Evolutionary conservation across 2,329 filamentous ascomycete species (phyloP), one percentile per base, ranked within the genome.

Genomic region (Bipolaris victoriae): DNA sequence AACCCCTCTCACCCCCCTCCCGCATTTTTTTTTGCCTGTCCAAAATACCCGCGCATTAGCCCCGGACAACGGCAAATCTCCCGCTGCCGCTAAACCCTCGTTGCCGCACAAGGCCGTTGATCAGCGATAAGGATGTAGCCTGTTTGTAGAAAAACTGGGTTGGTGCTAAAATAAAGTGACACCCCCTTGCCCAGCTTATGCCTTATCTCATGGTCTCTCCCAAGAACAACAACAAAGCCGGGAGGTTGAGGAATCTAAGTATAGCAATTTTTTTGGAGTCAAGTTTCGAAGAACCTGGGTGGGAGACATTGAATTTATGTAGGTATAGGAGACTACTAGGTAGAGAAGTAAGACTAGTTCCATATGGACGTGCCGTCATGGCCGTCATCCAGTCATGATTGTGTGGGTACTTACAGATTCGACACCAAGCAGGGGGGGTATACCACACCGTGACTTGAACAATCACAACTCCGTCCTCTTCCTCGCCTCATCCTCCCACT

Each of bases 401-500:
- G 15, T 37, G 35, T 16, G 15, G 39, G 11, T 41, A 24, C 39
- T 41, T 24, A 15, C 22, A 41, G 20, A 22, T 13, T 18, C 6
- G 18, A 15, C 7, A 43, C 7, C 9, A 43, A 43, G n/a, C 9
- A 43, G 1, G 11, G 20, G 26, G 36, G 5, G 31, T 44, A 37
- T 57, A 57, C 39, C 15, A 26, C 29, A 35, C 41, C 29, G 35
- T 41, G 13, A 33, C 13, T 26, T 35, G 15, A n/a, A 39, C 16
- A 3, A 18, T 58, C 49, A 65, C 33, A 64, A 31, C 50, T 67
- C 63, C 15, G 52, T 60, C 50, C 45, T 60, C 49, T 64, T 65
- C 41, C 51, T 52, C 33, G 50, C 53, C 18, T 62, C 61, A 2
- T 49, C 54, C 36, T 58, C 58, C 36, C 45, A 47, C 35, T 60